phyloP scores from a whole-genome alignment of 176 grass and related monocot species.

The Cymbopogon citratus region DNA sequence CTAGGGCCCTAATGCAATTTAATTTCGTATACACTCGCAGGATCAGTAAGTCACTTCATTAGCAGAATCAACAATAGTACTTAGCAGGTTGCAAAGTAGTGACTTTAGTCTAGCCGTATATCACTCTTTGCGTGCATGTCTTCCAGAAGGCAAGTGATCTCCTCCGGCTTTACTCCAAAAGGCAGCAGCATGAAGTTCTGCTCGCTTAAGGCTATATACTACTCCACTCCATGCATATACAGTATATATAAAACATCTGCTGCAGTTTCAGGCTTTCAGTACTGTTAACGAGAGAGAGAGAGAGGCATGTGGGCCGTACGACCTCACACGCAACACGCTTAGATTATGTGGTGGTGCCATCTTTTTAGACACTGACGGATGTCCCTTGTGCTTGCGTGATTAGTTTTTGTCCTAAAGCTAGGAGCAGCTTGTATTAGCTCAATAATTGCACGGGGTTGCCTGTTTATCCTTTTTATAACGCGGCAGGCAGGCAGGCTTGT shows the following conservation, averaged over 20 bases:
- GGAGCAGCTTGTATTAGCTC: conserved; percentile 35
- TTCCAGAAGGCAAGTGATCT: conserved; percentile 27
- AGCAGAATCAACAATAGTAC: neutral
- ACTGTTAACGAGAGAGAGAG: neutral
- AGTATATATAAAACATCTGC: neutral
- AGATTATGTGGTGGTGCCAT: conserved; percentile 16
- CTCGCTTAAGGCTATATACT: too few species aligned
- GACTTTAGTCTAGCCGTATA: neutral
- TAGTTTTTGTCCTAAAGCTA: conserved; percentile 19
- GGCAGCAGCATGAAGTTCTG: neutral
- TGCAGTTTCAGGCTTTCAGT: neutral
- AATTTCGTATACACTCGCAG: neutral
- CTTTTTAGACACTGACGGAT: conserved; percentile 8
- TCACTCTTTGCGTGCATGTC: neutral
- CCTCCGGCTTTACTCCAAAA: conserved; percentile 7
- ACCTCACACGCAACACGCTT: neutral
- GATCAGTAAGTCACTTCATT: neutral
- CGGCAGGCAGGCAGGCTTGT: conserved; percentile 22
- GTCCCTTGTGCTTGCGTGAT: conserved; percentile 1
- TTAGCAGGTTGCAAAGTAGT: neutral
- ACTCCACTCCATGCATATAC: neutral
- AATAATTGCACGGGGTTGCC: conserved; percentile 40
- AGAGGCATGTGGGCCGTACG: conserved; percentile 24
- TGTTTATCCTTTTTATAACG: conserved; percentile 39
- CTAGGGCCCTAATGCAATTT: neutral